A percentile compares a stretch with the other conserved stretches of the same genome.
Evolutionary conservation across 805 yeast species (phyloP).

Genomic region (Metschnikowia shivogae): DNA sequence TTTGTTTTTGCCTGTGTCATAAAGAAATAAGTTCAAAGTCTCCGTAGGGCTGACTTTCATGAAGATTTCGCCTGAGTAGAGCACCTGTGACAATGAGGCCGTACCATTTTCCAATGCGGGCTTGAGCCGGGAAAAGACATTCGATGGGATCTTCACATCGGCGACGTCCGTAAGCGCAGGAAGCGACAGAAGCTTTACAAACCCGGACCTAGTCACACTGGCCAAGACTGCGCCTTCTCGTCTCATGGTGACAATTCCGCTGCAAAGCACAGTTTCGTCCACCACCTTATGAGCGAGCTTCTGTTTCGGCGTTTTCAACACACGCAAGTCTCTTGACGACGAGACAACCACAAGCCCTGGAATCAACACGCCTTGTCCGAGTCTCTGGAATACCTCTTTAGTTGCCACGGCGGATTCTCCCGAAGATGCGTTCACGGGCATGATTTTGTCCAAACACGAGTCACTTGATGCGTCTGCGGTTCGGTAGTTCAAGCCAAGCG

Average conservation of each 20-base stretch:
- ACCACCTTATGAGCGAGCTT: conserved; percentile 63
- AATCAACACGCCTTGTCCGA: conserved; percentile 58
- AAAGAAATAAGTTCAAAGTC: conserved; percentile 23
- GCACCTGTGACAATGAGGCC: conserved; percentile 25
- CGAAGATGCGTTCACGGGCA: conserved; percentile 52
- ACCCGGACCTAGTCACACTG: conserved; percentile 43
- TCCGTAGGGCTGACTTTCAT: conserved; percentile 55
- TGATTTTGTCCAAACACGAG: conserved; percentile 49
- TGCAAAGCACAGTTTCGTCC: conserved; percentile 41
- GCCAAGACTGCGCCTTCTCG: conserved; percentile 47
- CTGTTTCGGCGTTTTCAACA: conserved; percentile 55
- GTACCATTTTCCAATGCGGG: conserved; percentile 19
- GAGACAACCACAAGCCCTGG: conserved; percentile 59
- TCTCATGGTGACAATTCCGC: conserved; percentile 49
- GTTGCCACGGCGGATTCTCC: conserved; percentile 69
- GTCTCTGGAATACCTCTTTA: conserved; percentile 49
- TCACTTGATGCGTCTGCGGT: conserved; percentile 43
- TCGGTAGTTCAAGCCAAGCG: conserved; percentile 34
- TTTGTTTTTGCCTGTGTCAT: conserved; percentile 19
- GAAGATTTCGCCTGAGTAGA: conserved; percentile 54
- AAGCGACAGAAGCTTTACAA: conserved; percentile 45
- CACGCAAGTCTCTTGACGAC: conserved; percentile 57
- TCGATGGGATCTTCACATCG: conserved; percentile 37
- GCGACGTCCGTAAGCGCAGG: conserved; percentile 63
- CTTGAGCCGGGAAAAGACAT: conserved; percentile 22